Evolutionary conservation across 2,329 filamentous ascomycete genomes (phyloP).

Genomic region (Aspergillus nomiae): DNA sequence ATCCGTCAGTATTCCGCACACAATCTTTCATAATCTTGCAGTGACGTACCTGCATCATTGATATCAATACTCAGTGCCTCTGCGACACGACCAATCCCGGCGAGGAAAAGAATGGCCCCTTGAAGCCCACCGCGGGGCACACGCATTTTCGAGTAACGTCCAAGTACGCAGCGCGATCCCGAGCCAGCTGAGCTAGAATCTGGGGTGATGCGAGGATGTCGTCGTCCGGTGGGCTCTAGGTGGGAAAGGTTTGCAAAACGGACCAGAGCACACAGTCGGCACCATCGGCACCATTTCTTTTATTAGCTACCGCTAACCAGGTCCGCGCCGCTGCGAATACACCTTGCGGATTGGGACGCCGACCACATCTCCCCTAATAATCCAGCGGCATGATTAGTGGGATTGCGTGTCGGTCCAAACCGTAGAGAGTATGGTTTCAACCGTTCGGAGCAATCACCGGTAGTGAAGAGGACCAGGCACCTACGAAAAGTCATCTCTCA

Average conservation of each 20-base stretch:
- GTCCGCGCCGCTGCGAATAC: background rate
- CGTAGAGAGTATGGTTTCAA: background rate
- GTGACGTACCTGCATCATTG: constrained; percentile 8
- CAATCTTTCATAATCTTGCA: background rate
- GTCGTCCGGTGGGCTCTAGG: background rate
- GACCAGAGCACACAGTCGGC: background rate
- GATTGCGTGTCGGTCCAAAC: constrained; percentile 9
- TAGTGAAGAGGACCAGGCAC: background rate
- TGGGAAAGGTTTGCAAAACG: background rate
- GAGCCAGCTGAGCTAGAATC: background rate
- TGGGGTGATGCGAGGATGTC: background rate
- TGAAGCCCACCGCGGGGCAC: background rate
- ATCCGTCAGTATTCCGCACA: background rate
- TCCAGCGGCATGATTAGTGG: background rate
- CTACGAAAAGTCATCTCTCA: background rate
- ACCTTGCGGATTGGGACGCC: background rate
- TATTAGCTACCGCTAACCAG: background rate
- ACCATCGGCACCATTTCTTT: constrained; percentile 5
- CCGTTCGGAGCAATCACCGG: background rate
- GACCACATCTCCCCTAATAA: background rate
- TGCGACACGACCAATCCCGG: background rate
- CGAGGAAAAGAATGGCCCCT: background rate
- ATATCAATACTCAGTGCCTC: constrained; percentile 1
- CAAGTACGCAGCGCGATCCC: background rate
- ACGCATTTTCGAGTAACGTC: background rate